Conservation (phyloP, 1,284 basidiomycete genomes). For the Leccinum laetum region DNA sequence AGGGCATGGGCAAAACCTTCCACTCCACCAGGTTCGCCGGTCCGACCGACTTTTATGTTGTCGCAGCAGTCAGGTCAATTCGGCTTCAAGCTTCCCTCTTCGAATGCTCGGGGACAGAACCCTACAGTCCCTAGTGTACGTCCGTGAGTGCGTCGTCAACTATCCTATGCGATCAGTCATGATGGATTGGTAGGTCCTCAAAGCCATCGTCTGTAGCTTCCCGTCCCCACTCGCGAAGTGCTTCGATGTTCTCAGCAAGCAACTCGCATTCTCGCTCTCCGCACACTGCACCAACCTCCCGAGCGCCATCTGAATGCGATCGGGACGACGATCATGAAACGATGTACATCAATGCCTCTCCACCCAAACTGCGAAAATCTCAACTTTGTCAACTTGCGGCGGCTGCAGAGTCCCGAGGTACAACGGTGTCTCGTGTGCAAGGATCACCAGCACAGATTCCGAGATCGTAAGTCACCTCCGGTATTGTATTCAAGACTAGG, state of each 20-base stretch:
- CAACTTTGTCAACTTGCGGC: too few species aligned
- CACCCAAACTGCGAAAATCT: too few species aligned
- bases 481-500: too few species aligned
- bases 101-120: too few species aligned
- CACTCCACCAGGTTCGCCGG: background rate
- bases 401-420: too few species aligned
- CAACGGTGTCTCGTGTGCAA: too few species aligned
- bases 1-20: background rate
- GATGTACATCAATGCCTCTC: background rate
- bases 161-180: background rate
- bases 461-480: too few species aligned
- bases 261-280: background rate
- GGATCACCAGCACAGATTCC: too few species aligned
- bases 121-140: too few species aligned
- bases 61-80: background rate
- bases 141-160: too few species aligned
- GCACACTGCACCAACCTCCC: background rate
- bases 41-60: background rate
- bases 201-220: background rate
- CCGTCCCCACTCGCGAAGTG: background rate
- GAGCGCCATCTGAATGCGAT: background rate
- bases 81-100: background rate
- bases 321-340: background rate
- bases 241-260: background rate
- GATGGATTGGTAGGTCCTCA: background rate